Conservation (phyloP, 2,329 filamentous ascomycete genomes). For the Fusarium pseudocircinatum region DNA sequence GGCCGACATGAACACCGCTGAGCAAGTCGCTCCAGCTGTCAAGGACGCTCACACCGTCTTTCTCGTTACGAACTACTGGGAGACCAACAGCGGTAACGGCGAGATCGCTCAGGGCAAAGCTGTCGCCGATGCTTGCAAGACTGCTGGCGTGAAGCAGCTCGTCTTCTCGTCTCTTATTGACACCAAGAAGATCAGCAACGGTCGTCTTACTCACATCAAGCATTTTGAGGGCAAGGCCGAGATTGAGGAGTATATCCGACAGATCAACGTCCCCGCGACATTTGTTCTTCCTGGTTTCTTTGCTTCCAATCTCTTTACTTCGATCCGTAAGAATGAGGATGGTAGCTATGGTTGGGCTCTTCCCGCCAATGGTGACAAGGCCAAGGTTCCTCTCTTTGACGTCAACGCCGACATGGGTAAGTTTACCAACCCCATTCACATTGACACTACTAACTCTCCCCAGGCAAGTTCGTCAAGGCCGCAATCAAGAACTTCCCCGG, state of each 20-base stretch:
- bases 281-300: slow-evolving; percentile 64
- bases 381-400: slow-evolving; percentile 52
- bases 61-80: slow-evolving; percentile 53
- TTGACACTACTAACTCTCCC: accelerated
- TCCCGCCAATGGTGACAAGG: slow-evolving; percentile 45
- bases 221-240: slow-evolving; percentile 68
- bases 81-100: slow-evolving; percentile 46
- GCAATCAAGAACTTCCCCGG: slow-evolving; percentile 45
- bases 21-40: slow-evolving; percentile 51
- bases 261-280: slow-evolving; percentile 57
- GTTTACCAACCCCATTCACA: accelerated
- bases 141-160: slow-evolving; percentile 55
- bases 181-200: slow-evolving; percentile 50
- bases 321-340: slow-evolving; percentile 44
- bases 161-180: slow-evolving; percentile 58
- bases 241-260: slow-evolving; percentile 65
- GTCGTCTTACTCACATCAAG: slow-evolving; percentile 50
- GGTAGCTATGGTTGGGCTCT: slow-evolving; percentile 44
- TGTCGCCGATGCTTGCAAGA: slow-evolving; percentile 57
- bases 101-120: slow-evolving; percentile 56
- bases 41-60: slow-evolving; percentile 56
- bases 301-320: slow-evolving; percentile 59
- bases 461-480: slow-evolving; percentile 49
- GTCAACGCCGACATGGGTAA: slow-evolving; percentile 53
- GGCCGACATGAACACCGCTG: slow-evolving; percentile 54